Percentiles rank a stretch among this genome's conserved stretches.
These are phyloP conservation scores for Saccharomyces jurei DNA, from an alignment of 805 yeast genomes.

Conservation along the genomic window DNA sequence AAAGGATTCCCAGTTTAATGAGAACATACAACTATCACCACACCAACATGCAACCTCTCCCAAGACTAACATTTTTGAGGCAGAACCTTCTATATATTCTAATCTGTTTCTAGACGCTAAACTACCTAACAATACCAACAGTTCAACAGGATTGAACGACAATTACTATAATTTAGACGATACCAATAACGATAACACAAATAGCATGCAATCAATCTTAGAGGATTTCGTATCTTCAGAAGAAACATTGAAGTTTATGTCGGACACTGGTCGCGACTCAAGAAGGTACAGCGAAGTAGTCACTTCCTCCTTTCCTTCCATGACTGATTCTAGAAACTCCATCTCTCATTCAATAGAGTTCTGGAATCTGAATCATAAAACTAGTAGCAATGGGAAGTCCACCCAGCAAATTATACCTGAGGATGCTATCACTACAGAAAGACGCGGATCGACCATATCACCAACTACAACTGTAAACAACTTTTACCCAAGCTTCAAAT, in stretches of 20 bases:
- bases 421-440: not conserved
- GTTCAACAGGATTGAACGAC: not conserved
- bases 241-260: not conserved
- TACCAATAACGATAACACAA: not conserved
- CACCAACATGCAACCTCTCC: not conserved
- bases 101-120: not conserved
- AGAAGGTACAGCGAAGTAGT: conserved; percentile 17
- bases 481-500: not conserved
- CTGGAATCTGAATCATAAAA: conserved; percentile 17
- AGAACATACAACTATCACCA: conserved; percentile 6
- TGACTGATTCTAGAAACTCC: conserved; percentile 17
- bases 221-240: not conserved
- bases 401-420: conserved; percentile 2
- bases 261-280: not conserved
- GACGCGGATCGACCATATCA: not conserved
- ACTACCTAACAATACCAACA: not conserved
- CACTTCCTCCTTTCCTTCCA: conserved; percentile 8
- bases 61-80: not conserved
- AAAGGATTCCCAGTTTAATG: conserved; percentile 1
- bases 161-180: not conserved
- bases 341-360: conserved; percentile 25
- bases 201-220: not conserved
- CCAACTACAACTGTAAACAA: not conserved
- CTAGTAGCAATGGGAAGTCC: not conserved
- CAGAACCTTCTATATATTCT: not conserved